Base-by-base conservation (phyloP, 768 basidiomycete genomes). In the Boletus bicolor region DNA sequence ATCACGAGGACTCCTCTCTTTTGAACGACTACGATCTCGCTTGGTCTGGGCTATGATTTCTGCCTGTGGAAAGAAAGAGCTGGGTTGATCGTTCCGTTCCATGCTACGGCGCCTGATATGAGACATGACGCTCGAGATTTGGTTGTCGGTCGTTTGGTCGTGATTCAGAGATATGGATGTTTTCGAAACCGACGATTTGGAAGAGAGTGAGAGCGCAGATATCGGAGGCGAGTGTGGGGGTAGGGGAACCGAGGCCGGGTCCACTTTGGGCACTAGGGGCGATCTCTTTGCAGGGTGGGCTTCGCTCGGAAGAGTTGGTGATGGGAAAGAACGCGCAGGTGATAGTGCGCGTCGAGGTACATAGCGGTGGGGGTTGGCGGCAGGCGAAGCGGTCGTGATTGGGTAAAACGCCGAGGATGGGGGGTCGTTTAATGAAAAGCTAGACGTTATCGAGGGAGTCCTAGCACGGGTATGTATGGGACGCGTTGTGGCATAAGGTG, bases 121-220 rank as follows among this genome's bases (percentile, higher is more conserved):
- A 26, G 76, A 79, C 58, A 77, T 73, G 39, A 81, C 58, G 1
- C 77, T 79, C 1, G 76, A 67, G 7, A 60, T 71, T 73, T 52
- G 77, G 71, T 37, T 67, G 66, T 56, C 78, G 73, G 21, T 63
- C 21, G 65, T 66, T 3, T 79, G 79, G 32, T 75, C 76, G 14
- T 63, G 66, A 37, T 70, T 64, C 17, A 64, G 67, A 1, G 79
- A 79, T 12, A 72, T 58, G 1, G 85, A 82, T 0, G 84, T 81
- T 12, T 72, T 75, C 1, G 86, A 86, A 12, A 77, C 72, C 3
- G 86, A 87, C 2, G 87, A 90, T n/a, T 74, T 82, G 4, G 89
- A 90, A n/a, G 89, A 91, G 61, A 85, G 80, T 1, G 89, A 92
- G 15, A 91, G 60, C 0, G 84, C 76, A 21, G 89, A 91, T 30